Conservation (phyloP, 2,329 filamentous ascomycete species). For the Alternaria sp. region DNA sequence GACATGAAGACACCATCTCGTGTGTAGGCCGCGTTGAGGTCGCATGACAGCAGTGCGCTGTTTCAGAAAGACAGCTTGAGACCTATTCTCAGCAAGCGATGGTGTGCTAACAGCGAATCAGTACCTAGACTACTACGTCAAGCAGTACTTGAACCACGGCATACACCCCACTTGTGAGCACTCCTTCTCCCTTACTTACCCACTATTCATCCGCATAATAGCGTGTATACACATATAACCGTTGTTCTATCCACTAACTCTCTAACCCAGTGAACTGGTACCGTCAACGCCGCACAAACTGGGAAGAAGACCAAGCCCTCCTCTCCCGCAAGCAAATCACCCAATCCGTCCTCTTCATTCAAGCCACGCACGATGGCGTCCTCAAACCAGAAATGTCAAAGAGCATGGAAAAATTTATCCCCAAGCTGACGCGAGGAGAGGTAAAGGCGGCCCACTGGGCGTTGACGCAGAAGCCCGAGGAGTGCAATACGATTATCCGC, state of each 20-base stretch:
- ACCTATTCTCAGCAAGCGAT: slow-evolving; percentile 6
- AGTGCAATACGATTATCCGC: slow-evolving; percentile 73
- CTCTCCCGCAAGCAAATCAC: slow-evolving; percentile 44
- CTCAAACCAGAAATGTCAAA: slow-evolving; percentile 75
- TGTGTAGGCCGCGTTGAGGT: neutral
- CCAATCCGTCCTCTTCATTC: slow-evolving; percentile 74
- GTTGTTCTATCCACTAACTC: neutral
- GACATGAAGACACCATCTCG: neutral
- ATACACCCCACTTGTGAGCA: slow-evolving; percentile 73
- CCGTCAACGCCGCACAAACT: slow-evolving; percentile 75
- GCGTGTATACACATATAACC: neutral
- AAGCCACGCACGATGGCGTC: slow-evolving; percentile 74
- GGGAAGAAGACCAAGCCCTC: slow-evolving; percentile 71
- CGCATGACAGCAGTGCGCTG: slow-evolving; percentile 1
- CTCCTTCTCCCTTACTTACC: neutral
- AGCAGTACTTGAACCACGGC: slow-evolving; percentile 74
- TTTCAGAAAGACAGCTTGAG: slow-evolving; percentile 14
- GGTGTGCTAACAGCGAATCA: slow-evolving; percentile 57
- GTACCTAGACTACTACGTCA: slow-evolving; percentile 74
- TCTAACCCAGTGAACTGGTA: slow-evolving; percentile 78
- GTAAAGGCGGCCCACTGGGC: slow-evolving; percentile 84
- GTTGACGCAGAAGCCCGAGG: slow-evolving; percentile 73
- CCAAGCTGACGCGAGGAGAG: slow-evolving; percentile 69
- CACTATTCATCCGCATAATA: neutral
- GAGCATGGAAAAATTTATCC: slow-evolving; percentile 74